Percentiles rank a stretch among this genome's conserved stretches.
phyloP scores from a whole-genome alignment of 2,329 filamentous ascomycete species.

The Ambrosiella beaveri region DNA sequence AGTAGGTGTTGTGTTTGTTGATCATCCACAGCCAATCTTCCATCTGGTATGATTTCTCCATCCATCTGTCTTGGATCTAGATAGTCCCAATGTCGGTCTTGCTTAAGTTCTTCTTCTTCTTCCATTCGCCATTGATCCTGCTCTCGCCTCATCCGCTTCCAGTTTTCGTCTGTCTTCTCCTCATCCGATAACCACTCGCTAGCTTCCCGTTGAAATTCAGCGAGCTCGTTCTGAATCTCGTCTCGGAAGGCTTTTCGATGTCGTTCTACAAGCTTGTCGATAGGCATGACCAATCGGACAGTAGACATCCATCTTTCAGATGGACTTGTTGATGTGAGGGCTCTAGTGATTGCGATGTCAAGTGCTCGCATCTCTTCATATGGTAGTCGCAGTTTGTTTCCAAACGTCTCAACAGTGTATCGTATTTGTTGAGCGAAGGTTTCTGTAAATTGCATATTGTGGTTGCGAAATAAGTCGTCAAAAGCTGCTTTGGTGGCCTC shows the following conservation, averaged over 20 bases:
- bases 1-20: constrained; percentile 5
- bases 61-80: not conserved
- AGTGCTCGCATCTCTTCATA: not conserved
- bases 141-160: not conserved
- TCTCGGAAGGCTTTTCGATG: not conserved
- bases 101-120: not conserved
- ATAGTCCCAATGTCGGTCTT: constrained; percentile 6
- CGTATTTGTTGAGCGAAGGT: not conserved
- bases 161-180: not conserved
- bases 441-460: not conserved
- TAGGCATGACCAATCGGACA: not conserved
- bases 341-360: not conserved
- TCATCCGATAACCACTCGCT: constrained; percentile 1
- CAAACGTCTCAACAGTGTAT: not conserved
- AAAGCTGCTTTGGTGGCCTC: constrained; percentile 4
- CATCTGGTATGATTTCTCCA: not conserved
- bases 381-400: not conserved
- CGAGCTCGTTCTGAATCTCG: constrained; percentile 1
- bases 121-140: not conserved
- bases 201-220: not conserved
- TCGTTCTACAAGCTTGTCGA: constrained; percentile 3
- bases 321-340: not conserved
- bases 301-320: not conserved
- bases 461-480: constrained; percentile 4
- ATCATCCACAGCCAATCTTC: not conserved